A percentile compares a stretch with the other conserved stretches of the same genome.
These are phyloP conservation scores for Globisporangium nagaii DNA, from an alignment of 352 stramenopile species.

Conservation along the genomic window DNA sequence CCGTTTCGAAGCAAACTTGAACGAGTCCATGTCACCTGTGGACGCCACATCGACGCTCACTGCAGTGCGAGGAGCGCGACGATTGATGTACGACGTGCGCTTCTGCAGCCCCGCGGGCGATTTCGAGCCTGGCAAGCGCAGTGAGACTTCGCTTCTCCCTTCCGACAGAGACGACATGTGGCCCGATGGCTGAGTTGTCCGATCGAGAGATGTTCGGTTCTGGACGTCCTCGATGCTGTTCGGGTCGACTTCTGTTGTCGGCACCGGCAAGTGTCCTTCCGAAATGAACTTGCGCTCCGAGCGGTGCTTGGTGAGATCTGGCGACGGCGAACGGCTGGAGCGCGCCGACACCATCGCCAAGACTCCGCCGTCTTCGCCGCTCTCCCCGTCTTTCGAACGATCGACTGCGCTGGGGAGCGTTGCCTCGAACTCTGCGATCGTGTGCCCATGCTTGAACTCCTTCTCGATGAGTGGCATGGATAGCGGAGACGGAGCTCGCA, in stretches of 20 bases:
- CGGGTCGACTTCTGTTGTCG: no score
- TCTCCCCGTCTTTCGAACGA: not conserved
- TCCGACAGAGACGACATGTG: not conserved
- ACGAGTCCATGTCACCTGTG: no score
- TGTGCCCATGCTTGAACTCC: not conserved
- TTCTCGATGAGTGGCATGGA: not conserved
- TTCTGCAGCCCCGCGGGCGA: not conserved
- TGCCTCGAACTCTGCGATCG: not conserved
- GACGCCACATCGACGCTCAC: not conserved
- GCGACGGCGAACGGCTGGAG: not conserved
- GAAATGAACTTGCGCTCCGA: not conserved
- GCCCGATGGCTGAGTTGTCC: not conserved
- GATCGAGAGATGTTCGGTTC: no score
- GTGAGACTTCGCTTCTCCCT: not conserved
- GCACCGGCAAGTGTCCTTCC: not conserved
- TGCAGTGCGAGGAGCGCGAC: not conserved
- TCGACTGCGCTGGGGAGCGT: constrained; percentile 2
- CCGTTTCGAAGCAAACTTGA: not conserved
- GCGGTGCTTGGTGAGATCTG: not conserved
- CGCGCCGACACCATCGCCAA: not conserved
- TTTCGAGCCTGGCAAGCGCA: not conserved
- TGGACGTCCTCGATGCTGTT: no score
- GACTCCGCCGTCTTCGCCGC: no score
- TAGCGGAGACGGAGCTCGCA: not conserved
- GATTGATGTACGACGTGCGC: constrained; percentile 5